A percentile compares a stretch with the other conserved stretches of the same genome.
Conservation (phyloP, 2,329 filamentous ascomycete species). For the Colletotrichum abscissum region DNA sequence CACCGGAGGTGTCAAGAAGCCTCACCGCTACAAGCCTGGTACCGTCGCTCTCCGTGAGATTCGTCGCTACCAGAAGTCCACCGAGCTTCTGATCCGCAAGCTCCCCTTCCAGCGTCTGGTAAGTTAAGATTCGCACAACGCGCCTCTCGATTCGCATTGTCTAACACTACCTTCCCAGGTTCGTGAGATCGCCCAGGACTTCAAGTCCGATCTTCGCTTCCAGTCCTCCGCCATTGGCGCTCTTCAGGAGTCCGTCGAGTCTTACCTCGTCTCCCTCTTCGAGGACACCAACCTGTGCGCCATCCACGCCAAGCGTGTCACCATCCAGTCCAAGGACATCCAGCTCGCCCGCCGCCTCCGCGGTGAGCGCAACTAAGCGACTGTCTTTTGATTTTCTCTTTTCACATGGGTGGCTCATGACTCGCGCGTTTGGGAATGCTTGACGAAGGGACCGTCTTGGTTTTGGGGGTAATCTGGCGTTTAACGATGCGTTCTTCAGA, state of each 20-base stretch:
- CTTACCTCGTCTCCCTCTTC: constrained; percentile 97
- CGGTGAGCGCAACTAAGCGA: constrained; percentile 85
- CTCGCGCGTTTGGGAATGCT: constrained; percentile 50
- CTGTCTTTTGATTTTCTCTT: constrained; percentile 40
- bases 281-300: constrained; percentile 99
- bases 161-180: constrained; percentile 60
- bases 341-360: constrained; percentile 95
- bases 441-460: constrained; percentile 48
- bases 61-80: constrained; percentile 91
- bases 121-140: constrained; percentile 43
- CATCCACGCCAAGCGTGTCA: constrained; percentile 99
- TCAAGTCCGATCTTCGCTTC: constrained; percentile 96
- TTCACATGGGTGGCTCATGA: constrained; percentile 52
- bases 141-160: neutral
- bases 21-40: constrained; percentile 85
- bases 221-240: constrained; percentile 98
- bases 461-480: constrained; percentile 57
- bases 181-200: constrained; percentile 95
- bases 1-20: constrained; percentile 97
- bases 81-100: constrained; percentile 92
- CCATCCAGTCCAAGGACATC: constrained; percentile 97
- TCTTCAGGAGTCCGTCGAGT: constrained; percentile 98
- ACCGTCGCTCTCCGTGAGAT: constrained; percentile 94
- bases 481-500: constrained; percentile 51
- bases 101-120: constrained; percentile 96